Base-by-base conservation (phyloP, 768 basidiomycete genomes). In the Serendipita vermifera region DNA sequence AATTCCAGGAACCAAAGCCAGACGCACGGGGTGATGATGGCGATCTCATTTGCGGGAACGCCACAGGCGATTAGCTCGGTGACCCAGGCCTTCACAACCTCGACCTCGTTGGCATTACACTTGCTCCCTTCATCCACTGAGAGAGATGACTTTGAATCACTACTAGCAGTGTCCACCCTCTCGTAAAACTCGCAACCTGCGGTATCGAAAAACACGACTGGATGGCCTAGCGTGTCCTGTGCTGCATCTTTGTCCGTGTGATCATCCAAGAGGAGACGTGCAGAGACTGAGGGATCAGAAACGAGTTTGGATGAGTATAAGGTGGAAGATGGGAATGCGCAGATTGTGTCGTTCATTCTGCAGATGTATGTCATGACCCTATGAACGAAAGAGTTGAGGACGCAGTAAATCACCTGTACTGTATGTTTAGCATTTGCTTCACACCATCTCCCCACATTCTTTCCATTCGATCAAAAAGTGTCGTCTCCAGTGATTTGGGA, bases 121-220 rank as follows among this genome's bases (percentile, higher is more conserved):
- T 83, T 77, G 60, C 89, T 93, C 0, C 91, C 92, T 63, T 94
- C 92, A 63, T 90, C 87, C n/a, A 75, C 73, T 20, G 38, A 51
- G 14, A 57, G 59, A 0, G 39, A 53, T 5, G 55, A 53, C 24
- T 32, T 48, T 3, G 54, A 57, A 2, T 38, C 59, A 56, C 83
- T 83, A 0, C 77, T 83, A 31, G 88, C 85, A 0, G 80, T 65
- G 9, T 69, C 69, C 1, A 64, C 59, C 14, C 88, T 73, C 65
- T 98, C 96, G 63, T 83, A 96, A 64, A 88, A 94, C 66, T 96
- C 91, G 62, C 88, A 92, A 0, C 92, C 91, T 3, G 87, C 80
- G 0, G 92, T 99, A 65, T 99, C 96, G 62, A 88, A 89, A 67
- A 98, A 99, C 2, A 93, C 80, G 2, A 97, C 78, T 0, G 90